Evolutionary conservation across 1,284 basidiomycete species (phyloP), one percentile per base, ranked within the genome.

Genomic region (Tilletia setariae): DNA sequence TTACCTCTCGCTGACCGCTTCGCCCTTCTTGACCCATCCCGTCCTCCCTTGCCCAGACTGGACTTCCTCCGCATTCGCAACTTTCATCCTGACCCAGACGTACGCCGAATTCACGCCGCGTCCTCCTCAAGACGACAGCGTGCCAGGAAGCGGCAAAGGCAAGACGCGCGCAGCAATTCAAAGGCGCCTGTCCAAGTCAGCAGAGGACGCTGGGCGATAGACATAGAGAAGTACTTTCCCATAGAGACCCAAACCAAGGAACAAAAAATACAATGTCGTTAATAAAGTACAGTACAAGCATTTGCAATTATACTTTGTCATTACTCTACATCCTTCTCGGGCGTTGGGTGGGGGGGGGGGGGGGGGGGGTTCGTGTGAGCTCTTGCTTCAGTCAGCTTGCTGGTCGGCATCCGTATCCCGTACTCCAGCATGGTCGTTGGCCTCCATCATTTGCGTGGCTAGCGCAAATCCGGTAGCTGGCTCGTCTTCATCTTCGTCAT

Each of bases 391-490:
- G 23, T 75, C 74, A 4, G 46, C 46, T 4, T 69, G 72, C 3
- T 75, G 72, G 21, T 75, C 74, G 44, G 73, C 67, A 42, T 75
- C 74, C 43, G 72, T 73, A 2, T 72, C 72, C 2, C 35, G n/a
- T 3, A 72, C 72, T 59, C 67, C 62, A 1, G 70, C 71, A 35
- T 70, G 68, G 21, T 68, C 74, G 30, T 71, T 72, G 35, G 70
- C 67, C 44, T 68, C 74, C 28, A 76, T 62, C 74, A 76, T 76
- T 67, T 76, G 74, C 3, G 74, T 72, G 1, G 74, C 74, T 67
- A 76, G 56, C 51, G 72, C 68, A 21, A 76, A 62, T 6, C 74
- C 74, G 23, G 68, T 71, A 25, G 70, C 64, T 35, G 64, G 68
- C 25, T 63, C 64, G 47, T 74, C 70, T 9, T 68, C 65, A 16